Base-by-base conservation (phyloP, 2,329 filamentous ascomycete species). In the Trichoderma guizhouense region DNA sequence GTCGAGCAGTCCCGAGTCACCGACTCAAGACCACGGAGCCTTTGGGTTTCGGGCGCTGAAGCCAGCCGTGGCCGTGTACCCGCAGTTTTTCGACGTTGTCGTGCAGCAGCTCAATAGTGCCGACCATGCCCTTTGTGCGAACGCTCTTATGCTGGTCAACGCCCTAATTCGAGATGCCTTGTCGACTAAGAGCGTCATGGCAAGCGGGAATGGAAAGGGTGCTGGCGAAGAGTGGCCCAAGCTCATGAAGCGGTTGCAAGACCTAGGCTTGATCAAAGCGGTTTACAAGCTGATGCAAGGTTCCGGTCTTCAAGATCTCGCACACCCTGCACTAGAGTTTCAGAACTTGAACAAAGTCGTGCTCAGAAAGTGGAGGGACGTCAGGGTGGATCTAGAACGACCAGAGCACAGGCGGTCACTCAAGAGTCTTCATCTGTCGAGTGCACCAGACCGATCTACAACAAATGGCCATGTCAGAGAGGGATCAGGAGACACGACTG, bases 221-320 rank as follows among this genome's bases (percentile, higher is more conserved):
- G 76, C 78, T 34, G 78, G 78, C 11, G 90, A 93, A 73, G 95
- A 98, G 77, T 98, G 96, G 95, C 93, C 94, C 63, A 96, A 93
- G 77, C 97, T 98, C 78, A 95, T 99, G 81, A 97, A 97, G 84
- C 88, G 91, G 74, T 82, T 99, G 75, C 96, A 98, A 81, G 95
- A 98, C 82, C 83, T 98, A 34, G 96, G 95, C 0, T 89, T 98
- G 51, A 97, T 98, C 75, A 93, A 94, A 81, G 93, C 94, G 11
- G 95, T 97, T 15, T 98, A 94, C 81, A 89, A 90, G 75, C 88
- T 99, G 71, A 98, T 98, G 94, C 95, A 97, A 83, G 95, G 95
- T 77, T 95, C 94, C 32, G 92, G 94, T 2, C 85, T 98, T 74
- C 94, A 97, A 77, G 96, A 99, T 81, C 85, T 97, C 69, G 94